Percentiles rank a stretch among this genome's conserved stretches.
Conservation (phyloP, 495 filamentous ascomycete species). For the Daldinia bambusicola region DNA sequence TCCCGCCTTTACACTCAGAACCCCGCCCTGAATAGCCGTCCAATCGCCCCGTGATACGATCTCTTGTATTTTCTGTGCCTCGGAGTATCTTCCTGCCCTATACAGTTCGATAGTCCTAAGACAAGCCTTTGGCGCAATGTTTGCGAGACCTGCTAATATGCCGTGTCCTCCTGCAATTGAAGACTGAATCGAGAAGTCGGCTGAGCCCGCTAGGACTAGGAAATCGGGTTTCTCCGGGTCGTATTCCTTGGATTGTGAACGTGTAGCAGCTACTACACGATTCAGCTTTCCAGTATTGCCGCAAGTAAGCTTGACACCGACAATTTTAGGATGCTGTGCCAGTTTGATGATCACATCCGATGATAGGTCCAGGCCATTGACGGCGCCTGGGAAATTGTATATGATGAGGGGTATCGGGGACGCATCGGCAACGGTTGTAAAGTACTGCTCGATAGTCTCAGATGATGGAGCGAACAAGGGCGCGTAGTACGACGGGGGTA, state of each 20-base stretch:
- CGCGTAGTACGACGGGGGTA: constrained; percentile 90
- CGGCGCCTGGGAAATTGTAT: constrained; percentile 89
- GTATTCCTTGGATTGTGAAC: constrained; percentile 73
- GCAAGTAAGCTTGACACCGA: constrained; percentile 89
- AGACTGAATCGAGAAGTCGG: constrained; percentile 83
- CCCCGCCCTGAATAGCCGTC: constrained; percentile 81
- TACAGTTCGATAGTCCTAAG: constrained; percentile 78
- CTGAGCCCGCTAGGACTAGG: constrained; percentile 84
- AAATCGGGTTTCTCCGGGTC: constrained; percentile 68
- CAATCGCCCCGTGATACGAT: constrained; percentile 78
- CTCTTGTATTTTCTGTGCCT: constrained; percentile 76
- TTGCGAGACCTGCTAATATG: constrained; percentile 83
- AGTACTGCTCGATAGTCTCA: constrained; percentile 78
- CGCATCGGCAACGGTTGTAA: constrained; percentile 72
- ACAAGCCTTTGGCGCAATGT: constrained; percentile 78
- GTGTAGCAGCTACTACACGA: constrained; percentile 79
- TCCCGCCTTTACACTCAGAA: constrained; percentile 82
- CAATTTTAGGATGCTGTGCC: constrained; percentile 77
- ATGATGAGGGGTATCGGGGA: constrained; percentile 79
- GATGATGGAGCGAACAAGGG: constrained; percentile 65
- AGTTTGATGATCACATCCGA: constrained; percentile 79
- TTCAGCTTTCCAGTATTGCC: constrained; percentile 88
- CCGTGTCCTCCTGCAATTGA: constrained; percentile 78
- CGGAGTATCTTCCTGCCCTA: constrained; percentile 70
- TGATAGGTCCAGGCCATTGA: constrained; percentile 84